Evolutionary conservation across 1,284 basidiomycete genomes (phyloP).

Genomic region (Sporisorium exsertum): DNA sequence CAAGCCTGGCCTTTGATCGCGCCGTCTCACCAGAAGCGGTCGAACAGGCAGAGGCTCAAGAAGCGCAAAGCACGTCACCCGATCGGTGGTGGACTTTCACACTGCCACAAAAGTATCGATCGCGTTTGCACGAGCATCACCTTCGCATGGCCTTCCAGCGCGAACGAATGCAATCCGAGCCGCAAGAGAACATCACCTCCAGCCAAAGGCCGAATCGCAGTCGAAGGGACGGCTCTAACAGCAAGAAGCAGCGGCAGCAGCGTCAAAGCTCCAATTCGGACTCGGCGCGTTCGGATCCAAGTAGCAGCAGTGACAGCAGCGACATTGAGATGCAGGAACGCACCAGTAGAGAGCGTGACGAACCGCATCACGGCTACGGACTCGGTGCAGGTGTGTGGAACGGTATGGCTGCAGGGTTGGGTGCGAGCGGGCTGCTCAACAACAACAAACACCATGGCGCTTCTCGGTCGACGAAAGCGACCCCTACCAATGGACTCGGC

Average conservation of each 20-base stretch:
- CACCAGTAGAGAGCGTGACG: constrained; percentile 15
- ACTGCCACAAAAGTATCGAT: constrained; percentile 56
- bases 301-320: constrained; percentile 29
- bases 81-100: constrained; percentile 63
- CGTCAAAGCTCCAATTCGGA: constrained; percentile 31
- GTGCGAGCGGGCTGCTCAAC: constrained; percentile 49
- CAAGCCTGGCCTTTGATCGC: constrained; percentile 21
- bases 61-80: constrained; percentile 35
- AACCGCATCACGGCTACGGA: constrained; percentile 33
- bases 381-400: constrained; percentile 31
- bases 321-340: constrained; percentile 45
- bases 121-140: constrained; percentile 54
- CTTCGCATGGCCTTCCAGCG: constrained; percentile 51
- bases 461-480: constrained; percentile 8
- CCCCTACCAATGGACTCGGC: constrained; percentile 4
- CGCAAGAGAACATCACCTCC: constrained; percentile 13
- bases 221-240: constrained; percentile 5
- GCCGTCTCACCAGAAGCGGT: constrained; percentile 27
- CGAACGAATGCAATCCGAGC: constrained; percentile 25
- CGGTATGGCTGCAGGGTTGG: constrained; percentile 40
- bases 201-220: constrained; percentile 14
- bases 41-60: constrained; percentile 28
- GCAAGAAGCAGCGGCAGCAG: constrained; percentile 23
- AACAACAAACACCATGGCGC: constrained; percentile 21
- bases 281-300: constrained; percentile 28